Base-by-base conservation (phyloP, 345 rosid species). In the Theobroma cacao region DNA sequence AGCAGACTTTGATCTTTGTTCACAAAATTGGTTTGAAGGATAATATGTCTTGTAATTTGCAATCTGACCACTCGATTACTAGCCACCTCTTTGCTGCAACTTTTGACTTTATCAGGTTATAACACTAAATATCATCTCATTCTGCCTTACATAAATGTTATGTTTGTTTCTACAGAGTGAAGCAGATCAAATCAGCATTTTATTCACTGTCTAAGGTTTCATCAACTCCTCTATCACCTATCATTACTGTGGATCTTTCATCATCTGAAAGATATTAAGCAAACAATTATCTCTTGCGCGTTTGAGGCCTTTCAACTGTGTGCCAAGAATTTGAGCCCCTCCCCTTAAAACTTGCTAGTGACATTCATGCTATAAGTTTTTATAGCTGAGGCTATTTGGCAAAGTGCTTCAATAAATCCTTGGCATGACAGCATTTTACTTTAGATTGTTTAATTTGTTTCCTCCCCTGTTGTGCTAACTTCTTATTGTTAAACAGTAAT, bases 101-200 rank as follows among this genome's bases (percentile, higher is more conserved):
- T 18, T 48, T 30, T 50, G 13, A 28, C n/a, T 15, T 74, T 9
- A 52, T 74, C 34, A 74, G 5, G 13, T 24, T 73, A 3, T 36
- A 18, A 18, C 15, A 7, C 64, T 18, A 31, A 41, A 43, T 72
- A 14, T 17, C 22, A 33, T 33, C 50, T 31, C 18, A 65, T 52
- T 30, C 5, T 50, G 14, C 26, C 75, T 53, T 11, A 59, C 31
- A 55, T 43, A 38, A 55, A 33, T 48, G 2, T 18, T 66, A 2
- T 31, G 41, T 48, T 62, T 77, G 63, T 75, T 67, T 77, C 68
- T 77, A 59, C 91, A 95, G 98, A 88, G 88, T 92, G 84, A 85
- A 87, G 83, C 94, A 95, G 88, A 95, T 95, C 88, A 93, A 95
- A 78, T 95, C 98, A 83, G 90, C 97, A 66, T 95, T 95, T 84